These are phyloP conservation scores for Lactifluus echinatus DNA, from an alignment of 768 basidiomycete species.

Conservation along the genomic window DNA sequence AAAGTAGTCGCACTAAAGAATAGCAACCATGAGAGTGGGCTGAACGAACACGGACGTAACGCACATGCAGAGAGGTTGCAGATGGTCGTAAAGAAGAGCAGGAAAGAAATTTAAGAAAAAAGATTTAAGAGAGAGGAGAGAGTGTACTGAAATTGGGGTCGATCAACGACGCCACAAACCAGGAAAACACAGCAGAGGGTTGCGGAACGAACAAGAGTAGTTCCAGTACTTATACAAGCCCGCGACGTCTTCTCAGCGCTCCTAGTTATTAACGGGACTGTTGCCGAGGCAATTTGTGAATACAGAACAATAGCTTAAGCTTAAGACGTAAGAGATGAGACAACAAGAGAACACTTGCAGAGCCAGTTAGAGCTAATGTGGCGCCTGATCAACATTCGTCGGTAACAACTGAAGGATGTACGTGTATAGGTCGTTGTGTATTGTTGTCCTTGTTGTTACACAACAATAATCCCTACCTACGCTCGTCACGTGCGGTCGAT, in stretches of 20 bases:
- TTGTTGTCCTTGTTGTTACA: constrained; percentile 3
- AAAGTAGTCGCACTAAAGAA: not conserved
- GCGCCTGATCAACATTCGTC: not conserved
- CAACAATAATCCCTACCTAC: constrained; percentile 1
- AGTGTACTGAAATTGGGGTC: not conserved
- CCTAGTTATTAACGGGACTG: not conserved
- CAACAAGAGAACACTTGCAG: constrained; percentile 1
- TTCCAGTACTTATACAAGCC: constrained; percentile 10
- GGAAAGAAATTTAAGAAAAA: not conserved
- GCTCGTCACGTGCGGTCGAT: not conserved
- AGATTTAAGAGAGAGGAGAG: not conserved
- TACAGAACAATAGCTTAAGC: constrained; percentile 5
- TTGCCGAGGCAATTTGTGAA: not conserved
- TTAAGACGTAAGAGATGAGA: not conserved
- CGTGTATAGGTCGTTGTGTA: constrained; percentile 10
- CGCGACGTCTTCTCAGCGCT: not conserved
- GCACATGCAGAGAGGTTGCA: not conserved
- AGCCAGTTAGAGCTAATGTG: too few relatives aligned
- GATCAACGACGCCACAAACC: constrained; percentile 16
- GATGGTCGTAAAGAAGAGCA: not conserved
- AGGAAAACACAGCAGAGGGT: not conserved
- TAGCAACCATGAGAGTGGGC: not conserved
- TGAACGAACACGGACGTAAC: not conserved
- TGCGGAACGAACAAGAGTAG: not conserved
- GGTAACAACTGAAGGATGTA: not conserved